Evolutionary conservation across 108 stramenopile species (phyloP).

Genomic region (Mayamaea pseudoterrestris): DNA sequence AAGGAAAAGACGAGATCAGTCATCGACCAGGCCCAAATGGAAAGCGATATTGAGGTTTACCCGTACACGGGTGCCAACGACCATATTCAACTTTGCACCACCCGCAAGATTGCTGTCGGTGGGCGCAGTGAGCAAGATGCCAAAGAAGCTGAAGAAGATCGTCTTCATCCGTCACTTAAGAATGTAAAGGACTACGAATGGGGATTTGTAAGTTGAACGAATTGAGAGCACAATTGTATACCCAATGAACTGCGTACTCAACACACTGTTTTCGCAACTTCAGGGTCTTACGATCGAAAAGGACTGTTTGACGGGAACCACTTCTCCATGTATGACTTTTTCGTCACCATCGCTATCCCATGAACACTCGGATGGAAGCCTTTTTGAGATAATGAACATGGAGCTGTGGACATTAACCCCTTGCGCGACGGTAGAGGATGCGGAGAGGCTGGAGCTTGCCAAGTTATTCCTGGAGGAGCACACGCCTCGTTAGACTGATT

Average conservation of each 20-base stretch:
- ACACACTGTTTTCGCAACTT: too few relatives aligned
- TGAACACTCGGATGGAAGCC: slow-evolving; percentile 26
- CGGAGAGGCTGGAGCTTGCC: slow-evolving; percentile 50
- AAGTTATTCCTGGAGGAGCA: slow-evolving; percentile 29
- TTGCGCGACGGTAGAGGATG: slow-evolving; percentile 37
- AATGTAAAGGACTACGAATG: slow-evolving; percentile 13
- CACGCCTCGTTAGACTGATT: too few relatives aligned
- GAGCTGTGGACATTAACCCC: slow-evolving; percentile 71
- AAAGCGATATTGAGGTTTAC: slow-evolving; percentile 53
- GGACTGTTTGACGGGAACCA: slow-evolving; percentile 43
- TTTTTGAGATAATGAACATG: slow-evolving; percentile 56
- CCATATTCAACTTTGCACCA: slow-evolving; percentile 50
- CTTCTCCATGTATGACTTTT: slow-evolving; percentile 51
- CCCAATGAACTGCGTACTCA: too few relatives aligned
- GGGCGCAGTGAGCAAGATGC: slow-evolving; percentile 30
- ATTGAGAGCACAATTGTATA: too few relatives aligned
- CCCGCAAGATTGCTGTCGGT: slow-evolving; percentile 46
- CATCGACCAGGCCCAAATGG: slow-evolving; percentile 36
- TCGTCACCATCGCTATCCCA: slow-evolving; percentile 36
- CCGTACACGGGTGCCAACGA: slow-evolving; percentile 46
- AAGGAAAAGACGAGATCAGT: slow-evolving; percentile 14
- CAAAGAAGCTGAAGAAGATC: slow-evolving; percentile 11
- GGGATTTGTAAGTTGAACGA: too few relatives aligned
- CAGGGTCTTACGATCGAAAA: slow-evolving; percentile 40
- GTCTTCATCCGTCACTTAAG: neutral